Base-by-base conservation (phyloP, 2,329 filamentous ascomycete species). In the Byssoonygena ceratinophila region DNA sequence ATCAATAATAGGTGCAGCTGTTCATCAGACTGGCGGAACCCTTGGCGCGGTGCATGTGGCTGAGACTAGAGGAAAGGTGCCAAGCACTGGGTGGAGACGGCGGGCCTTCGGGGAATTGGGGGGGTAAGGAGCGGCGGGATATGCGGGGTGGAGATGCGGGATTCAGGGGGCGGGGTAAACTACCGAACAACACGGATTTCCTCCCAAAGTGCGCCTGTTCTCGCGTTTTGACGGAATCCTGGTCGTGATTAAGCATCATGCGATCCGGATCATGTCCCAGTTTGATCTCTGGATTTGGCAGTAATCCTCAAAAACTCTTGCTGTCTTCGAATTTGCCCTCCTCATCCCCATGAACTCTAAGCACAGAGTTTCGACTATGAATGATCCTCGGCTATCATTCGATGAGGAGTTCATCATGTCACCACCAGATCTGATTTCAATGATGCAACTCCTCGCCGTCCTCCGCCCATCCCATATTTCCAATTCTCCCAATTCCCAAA, bases 61-160 rank as follows among this genome's bases (percentile, higher is more conserved):
- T 8, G 39, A 25, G 53, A 22, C 49, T 32, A 52, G 49, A 52
- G 49, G 48, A 18, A 49, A 40, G n/a, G 18, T 49, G 32, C 46
- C 46, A 49, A 49, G 34, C n/a, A 11, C 40, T 9, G 46, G 46
- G 23, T 20, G 18, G 41, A 34, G 36, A 46, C 40, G 11, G 44
- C 48, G 23, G n/a, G 45, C 41, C 11, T 23, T 49, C n/a, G 49
- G 53, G 20, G 53, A 49, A 39, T 16, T 55, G 41, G 49, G 53
- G 53, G 53, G 39, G 48, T 43, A n/a, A 47, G 53, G 53, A 18
- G 34, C 37, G 34, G 53, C 36, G 34, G 53, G 53, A 18, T 54
- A 50, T 32, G 23, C 40, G 29, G 53, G 46, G 31, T 54, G 53
- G 53, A 54, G 53, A 29, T 39, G 47, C n/a, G 53, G 53, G 32